A percentile compares a stretch with the other conserved stretches of the same genome.
phyloP scores from a whole-genome alignment of 1,139 yeast species.

The Petasospora fabianii region DNA sequence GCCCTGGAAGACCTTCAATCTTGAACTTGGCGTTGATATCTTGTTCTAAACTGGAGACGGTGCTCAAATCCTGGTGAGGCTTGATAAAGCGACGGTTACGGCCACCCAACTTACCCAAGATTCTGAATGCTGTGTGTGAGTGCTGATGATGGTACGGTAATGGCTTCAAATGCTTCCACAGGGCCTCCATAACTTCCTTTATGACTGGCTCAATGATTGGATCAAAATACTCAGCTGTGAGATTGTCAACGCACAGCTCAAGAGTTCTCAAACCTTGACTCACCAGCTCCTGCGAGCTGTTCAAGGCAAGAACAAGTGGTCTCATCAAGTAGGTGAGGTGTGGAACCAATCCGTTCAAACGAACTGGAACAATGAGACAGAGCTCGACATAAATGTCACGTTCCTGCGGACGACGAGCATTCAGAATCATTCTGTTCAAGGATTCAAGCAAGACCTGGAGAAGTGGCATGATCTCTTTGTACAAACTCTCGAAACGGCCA shows the following conservation, averaged over 20 bases:
- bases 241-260: conserved; percentile 93
- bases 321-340: conserved; percentile 83
- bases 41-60: conserved; percentile 58
- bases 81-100: conserved; percentile 82
- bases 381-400: conserved; percentile 91
- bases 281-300: conserved; percentile 87
- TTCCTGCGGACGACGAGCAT: conserved; percentile 86
- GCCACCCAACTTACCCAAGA: conserved; percentile 94
- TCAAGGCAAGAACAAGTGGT: conserved; percentile 86
- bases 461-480: conserved; percentile 89
- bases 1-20: conserved; percentile 62
- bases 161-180: conserved; percentile 90
- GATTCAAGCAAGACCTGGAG: conserved; percentile 83
- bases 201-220: conserved; percentile 95
- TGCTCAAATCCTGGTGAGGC: conserved; percentile 63
- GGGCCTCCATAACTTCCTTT: conserved; percentile 87
- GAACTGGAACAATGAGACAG: conserved; percentile 92
- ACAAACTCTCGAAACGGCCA: conserved; percentile 87
- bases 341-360: conserved; percentile 89
- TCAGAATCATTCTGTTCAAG: conserved; percentile 74
- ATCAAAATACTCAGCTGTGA: conserved; percentile 94
- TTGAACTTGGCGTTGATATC: conserved; percentile 65
- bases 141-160: conserved; percentile 88
- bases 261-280: conserved; percentile 92
- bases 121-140: conserved; percentile 90